Percentiles rank a stretch among this genome's conserved stretches.
phyloP scores from a whole-genome alignment of 2,329 filamentous ascomycete species.

The Curvularia hawaiiensis region DNA sequence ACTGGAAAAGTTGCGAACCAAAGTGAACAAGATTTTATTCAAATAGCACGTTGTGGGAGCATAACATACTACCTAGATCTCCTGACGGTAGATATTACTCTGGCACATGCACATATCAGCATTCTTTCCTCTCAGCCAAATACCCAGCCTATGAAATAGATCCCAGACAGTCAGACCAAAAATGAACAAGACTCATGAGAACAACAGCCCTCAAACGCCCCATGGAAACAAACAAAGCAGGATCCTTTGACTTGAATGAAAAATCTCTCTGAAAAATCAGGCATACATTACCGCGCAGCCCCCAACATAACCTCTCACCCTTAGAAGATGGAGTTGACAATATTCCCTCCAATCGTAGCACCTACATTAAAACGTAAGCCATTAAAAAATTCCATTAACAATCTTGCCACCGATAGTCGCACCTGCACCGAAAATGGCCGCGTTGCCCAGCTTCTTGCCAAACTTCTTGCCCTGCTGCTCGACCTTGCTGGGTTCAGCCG shows the following conservation, averaged over 20 bases:
- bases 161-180: not conserved
- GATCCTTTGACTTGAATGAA: not conserved
- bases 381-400: constrained; percentile 84
- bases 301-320: not conserved
- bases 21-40: not conserved
- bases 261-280: not conserved
- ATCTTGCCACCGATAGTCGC: constrained; percentile 89
- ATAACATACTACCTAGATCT: too few species aligned
- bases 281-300: not conserved
- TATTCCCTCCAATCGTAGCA: constrained; percentile 85
- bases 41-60: not conserved
- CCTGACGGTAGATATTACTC: too few species aligned
- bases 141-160: not conserved
- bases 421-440: constrained; percentile 89
- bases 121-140: not conserved
- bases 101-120: not conserved
- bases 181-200: not conserved
- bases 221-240: not conserved
- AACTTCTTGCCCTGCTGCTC: constrained; percentile 88
- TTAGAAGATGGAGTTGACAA: constrained; percentile 60
- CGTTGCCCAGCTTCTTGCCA: constrained; percentile 88
- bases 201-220: not conserved
- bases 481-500: constrained; percentile 65
- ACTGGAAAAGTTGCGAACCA: not conserved
- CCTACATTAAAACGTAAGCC: constrained; percentile 61